Conservation (phyloP, 768 basidiomycete species). For the Sutorius australiensis region DNA sequence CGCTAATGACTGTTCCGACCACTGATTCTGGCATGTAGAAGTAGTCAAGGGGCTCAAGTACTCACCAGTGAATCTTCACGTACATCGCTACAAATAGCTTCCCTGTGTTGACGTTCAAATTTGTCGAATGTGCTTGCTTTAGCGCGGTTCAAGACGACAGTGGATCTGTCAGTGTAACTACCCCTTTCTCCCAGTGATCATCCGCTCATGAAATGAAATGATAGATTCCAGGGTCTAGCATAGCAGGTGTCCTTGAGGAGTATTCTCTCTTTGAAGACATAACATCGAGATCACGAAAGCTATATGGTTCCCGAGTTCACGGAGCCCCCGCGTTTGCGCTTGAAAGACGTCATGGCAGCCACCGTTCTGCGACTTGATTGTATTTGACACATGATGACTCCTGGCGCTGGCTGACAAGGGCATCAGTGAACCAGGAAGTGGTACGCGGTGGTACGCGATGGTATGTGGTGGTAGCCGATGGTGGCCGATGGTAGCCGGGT, state of each 20-base stretch:
- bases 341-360: background rate
- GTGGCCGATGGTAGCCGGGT: too few species aligned
- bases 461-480: too few species aligned
- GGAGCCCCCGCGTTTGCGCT: background rate
- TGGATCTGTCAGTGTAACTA: background rate
- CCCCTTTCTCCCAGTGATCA: background rate
- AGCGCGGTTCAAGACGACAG: background rate
- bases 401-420: background rate
- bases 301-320: background rate
- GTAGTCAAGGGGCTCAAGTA: too few species aligned
- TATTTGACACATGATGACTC: background rate
- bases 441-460: too few species aligned
- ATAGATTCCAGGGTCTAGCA: background rate
- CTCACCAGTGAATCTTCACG: background rate
- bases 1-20: too few species aligned
- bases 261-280: background rate
- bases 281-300: background rate
- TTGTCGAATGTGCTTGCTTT: background rate
- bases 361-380: background rate
- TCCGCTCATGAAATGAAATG: background rate
- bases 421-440: too few species aligned
- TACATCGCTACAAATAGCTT: too few species aligned
- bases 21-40: too few species aligned
- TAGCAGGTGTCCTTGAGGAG: background rate
- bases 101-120: background rate